Evolutionary conservation across 768 basidiomycete genomes (phyloP).

Genomic region (Harrya chromipes): DNA sequence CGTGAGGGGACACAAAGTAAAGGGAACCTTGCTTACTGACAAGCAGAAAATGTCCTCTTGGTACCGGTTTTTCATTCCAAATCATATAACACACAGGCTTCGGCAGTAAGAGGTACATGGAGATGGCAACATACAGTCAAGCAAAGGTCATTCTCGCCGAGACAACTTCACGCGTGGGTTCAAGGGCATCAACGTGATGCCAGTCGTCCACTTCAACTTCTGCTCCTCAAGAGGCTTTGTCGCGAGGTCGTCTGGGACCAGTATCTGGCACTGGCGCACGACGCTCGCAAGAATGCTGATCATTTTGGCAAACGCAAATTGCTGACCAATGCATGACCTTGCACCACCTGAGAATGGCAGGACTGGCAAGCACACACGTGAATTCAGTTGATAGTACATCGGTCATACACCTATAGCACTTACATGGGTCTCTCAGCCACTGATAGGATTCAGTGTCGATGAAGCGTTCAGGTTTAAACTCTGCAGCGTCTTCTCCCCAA

Average conservation of each 20-base stretch:
- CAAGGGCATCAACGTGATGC: constrained; percentile 35
- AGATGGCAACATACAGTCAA: neutral
- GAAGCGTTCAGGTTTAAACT: constrained; percentile 50
- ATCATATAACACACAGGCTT: too few relatives aligned
- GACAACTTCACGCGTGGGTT: constrained; percentile 26
- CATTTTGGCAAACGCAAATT: constrained; percentile 43
- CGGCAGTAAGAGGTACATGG: too few relatives aligned
- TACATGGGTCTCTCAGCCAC: constrained; percentile 53
- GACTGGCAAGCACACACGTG: constrained; percentile 24
- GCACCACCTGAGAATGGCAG: constrained; percentile 45
- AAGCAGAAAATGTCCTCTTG: too few relatives aligned
- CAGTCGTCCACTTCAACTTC: constrained; percentile 37
- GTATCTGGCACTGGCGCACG: constrained; percentile 40
- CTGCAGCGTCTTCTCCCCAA: constrained; percentile 45
- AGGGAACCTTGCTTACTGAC: too few relatives aligned
- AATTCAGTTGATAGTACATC: neutral
- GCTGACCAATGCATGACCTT: constrained; percentile 48
- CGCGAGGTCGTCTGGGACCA: constrained; percentile 36
- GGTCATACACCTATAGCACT: constrained; percentile 4
- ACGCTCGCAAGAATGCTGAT: constrained; percentile 43
- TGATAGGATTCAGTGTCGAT: constrained; percentile 47
- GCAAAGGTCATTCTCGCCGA: constrained; percentile 8
- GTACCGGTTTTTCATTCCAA: too few relatives aligned
- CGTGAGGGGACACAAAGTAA: too few relatives aligned
- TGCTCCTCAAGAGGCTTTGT: constrained; percentile 31